Evolutionary conservation across 805 yeast genomes (phyloP), one percentile per base, ranked within the genome.

Genomic region (Hanseniaspora occidentalis): DNA sequence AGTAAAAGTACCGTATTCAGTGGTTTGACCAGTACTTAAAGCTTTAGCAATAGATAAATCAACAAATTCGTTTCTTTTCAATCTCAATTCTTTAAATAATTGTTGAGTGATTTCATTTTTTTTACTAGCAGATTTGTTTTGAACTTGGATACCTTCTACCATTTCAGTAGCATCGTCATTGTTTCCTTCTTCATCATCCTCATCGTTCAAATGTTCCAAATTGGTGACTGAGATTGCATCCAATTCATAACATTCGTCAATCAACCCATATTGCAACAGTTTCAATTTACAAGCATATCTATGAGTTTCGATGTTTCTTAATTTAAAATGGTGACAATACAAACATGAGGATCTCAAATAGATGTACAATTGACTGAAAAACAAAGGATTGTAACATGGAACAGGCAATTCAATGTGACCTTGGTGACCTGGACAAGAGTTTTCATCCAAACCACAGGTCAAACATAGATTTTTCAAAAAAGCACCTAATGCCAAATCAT

Each of bases 361-460:
- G 45, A 84, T 73, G 67, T 79, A 92, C 70, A 92, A 67, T 62
- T 89, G 96, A 55, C 77, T 75, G 75, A 94, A 92, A 55, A 94
- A 92, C 50, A 92, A 64, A 16, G 99, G 97, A 58, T 85, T 89
- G 68, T 85, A 92, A 35, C 84, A 94, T 3, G 97, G 95, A 33
- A 86, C 79, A 5, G 99, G 99, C 47, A 92, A 71, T 59, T 89
- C 96, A 47, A 92, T 86, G 61, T 92, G 98, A 45, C 99, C 99
- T 61, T 86, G 85, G 61, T 92, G 99, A 36, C 99, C 99, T 3
- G 96, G 96, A 66, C 99, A 92, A 51, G 75, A 79, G 56, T 81
- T 77, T 50, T 89, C 96, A 58, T 88, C 95, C 46, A 89, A 69
- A 16, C 97, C 96, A 73, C 99, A 92, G 1, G 97, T 89, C 18